Evolutionary conservation across 306 rosid genomes (phyloP).

Genomic region (Prunus mira): DNA sequence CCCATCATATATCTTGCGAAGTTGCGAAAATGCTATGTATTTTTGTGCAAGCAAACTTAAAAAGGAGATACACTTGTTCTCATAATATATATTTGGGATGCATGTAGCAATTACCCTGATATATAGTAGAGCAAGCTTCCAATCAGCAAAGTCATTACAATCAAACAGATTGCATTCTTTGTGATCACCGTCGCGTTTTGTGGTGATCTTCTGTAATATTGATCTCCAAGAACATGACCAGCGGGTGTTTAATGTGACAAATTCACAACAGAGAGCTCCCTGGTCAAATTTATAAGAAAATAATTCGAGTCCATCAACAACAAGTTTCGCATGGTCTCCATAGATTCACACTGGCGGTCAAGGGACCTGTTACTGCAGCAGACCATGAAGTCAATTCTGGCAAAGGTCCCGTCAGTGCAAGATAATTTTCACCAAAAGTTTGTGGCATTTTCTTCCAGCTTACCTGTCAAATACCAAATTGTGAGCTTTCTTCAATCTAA

Average conservation of each 20-base stretch:
- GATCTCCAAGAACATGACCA: conserved; percentile 14
- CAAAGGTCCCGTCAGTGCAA: conserved; percentile 80
- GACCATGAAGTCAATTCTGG: conserved; percentile 79
- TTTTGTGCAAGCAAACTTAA: background rate
- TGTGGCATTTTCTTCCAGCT: conserved; percentile 77
- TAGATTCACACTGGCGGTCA: conserved; percentile 49
- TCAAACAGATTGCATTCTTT: background rate
- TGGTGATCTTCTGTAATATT: background rate
- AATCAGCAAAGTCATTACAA: background rate
- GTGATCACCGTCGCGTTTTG: background rate
- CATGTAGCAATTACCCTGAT: background rate
- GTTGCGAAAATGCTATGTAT: background rate
- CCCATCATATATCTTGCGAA: background rate
- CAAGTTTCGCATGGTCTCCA: conserved; percentile 53
- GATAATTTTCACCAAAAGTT: conserved; percentile 61
- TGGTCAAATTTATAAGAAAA: background rate
- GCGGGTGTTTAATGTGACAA: background rate
- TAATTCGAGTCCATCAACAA: conserved; percentile 6
- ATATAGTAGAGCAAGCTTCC: background rate
- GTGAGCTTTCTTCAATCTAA: conserved; percentile 17
- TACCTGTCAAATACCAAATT: conserved; percentile 49
- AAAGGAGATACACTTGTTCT: background rate
- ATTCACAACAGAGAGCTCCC: conserved; percentile 15
- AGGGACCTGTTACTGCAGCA: conserved; percentile 55
- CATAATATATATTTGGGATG: conserved; percentile 1